Evolutionary conservation across 495 filamentous ascomycete genomes (phyloP).

Genomic region (Apodospora peruviana): DNA sequence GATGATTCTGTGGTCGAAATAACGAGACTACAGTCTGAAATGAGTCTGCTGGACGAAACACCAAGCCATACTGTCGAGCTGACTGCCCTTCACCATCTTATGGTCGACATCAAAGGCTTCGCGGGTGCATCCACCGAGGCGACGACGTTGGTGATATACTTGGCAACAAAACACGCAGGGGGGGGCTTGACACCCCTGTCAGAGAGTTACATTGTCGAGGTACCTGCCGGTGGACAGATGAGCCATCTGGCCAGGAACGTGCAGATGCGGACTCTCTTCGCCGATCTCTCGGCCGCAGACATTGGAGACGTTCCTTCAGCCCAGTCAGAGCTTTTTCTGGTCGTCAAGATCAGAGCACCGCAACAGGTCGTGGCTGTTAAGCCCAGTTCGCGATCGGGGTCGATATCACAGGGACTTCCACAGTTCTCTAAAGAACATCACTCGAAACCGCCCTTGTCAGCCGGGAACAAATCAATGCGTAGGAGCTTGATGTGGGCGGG

Average conservation of each 20-base stretch:
- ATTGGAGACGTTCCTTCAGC: constrained; percentile 68
- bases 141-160: constrained; percentile 71
- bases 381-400: constrained; percentile 41
- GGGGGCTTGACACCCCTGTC: constrained; percentile 62
- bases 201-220: constrained; percentile 75
- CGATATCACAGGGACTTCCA: constrained; percentile 26
- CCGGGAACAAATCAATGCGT: constrained; percentile 56
- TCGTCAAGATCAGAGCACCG: constrained; percentile 71
- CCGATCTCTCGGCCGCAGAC: constrained; percentile 74
- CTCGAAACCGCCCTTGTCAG: constrained; percentile 35
- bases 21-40: constrained; percentile 84
- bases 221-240: constrained; percentile 66
- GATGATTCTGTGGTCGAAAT: constrained; percentile 92
- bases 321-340: constrained; percentile 67
- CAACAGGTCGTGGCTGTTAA: constrained; percentile 46
- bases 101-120: constrained; percentile 77
- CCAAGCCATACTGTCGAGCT: constrained; percentile 62
- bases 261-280: constrained; percentile 79
- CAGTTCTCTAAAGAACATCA: constrained; percentile 34
- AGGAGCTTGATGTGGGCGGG: constrained; percentile 80
- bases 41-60: constrained; percentile 84
- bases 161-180: constrained; percentile 63
- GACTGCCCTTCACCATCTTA: constrained; percentile 73
- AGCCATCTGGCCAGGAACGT: constrained; percentile 51
- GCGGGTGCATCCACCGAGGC: constrained; percentile 64